Evolutionary conservation across 495 filamentous ascomycete genomes (phyloP).

Genomic region (Hypoxylon trugodes): DNA sequence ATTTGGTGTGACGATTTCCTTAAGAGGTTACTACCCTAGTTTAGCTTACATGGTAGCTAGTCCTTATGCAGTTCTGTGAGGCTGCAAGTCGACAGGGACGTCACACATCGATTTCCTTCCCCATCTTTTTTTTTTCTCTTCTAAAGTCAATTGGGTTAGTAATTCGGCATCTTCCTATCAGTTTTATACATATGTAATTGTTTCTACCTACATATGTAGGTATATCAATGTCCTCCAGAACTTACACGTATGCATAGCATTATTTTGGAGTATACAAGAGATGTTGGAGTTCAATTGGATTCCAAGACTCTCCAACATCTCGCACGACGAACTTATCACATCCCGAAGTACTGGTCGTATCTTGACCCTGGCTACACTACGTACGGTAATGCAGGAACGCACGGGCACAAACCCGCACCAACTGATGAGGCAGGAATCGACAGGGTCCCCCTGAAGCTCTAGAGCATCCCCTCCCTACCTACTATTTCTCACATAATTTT

Average conservation of each 20-base stretch:
- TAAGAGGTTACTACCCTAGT: constrained; percentile 12
- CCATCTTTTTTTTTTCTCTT: constrained; percentile 16
- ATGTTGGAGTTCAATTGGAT: neutral
- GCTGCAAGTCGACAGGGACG: constrained; percentile 32
- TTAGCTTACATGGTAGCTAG: neutral
- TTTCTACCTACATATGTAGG: neutral
- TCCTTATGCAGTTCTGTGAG: constrained; percentile 26
- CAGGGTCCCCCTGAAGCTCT: constrained; percentile 23
- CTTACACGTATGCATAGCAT: no score
- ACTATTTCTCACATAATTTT: constrained; percentile 4
- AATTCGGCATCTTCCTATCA: neutral
- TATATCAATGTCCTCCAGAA: no score
- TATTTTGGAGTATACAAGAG: no score
- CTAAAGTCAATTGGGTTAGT: constrained; percentile 11
- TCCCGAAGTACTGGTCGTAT: constrained; percentile 3
- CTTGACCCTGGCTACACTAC: constrained; percentile 1
- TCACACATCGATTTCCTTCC: constrained; percentile 26
- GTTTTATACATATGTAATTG: neutral
- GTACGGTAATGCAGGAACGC: constrained; percentile 35
- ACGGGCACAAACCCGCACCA: constrained; percentile 24
- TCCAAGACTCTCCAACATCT: neutral
- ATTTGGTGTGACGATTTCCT: constrained; percentile 30
- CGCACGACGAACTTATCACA: constrained; percentile 2
- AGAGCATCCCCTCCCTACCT: constrained; percentile 6
- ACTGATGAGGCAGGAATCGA: constrained; percentile 16